phyloP scores from a whole-genome alignment of 345 rosid species.

The Brassica rapa region DNA sequence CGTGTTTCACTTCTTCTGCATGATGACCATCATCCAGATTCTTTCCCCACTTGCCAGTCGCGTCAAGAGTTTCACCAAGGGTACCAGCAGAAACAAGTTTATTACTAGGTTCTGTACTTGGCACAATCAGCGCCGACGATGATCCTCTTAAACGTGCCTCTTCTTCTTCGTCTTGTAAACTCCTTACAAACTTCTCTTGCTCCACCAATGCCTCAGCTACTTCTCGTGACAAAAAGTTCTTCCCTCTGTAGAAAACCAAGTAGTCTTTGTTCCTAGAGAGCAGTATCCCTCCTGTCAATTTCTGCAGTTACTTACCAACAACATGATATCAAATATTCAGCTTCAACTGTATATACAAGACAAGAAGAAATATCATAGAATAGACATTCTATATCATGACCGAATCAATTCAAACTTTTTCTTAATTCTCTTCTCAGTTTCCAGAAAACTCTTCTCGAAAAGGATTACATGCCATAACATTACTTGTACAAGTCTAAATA shows the following conservation, averaged over 20 bases:
- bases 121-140: constrained; percentile 56
- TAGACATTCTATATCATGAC: constrained; percentile 4
- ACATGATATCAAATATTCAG: constrained; percentile 18
- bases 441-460: background rate
- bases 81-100: constrained; percentile 71
- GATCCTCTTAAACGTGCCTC: constrained; percentile 81
- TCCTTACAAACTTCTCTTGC: constrained; percentile 67
- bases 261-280: constrained; percentile 92
- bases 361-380: background rate
- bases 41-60: constrained; percentile 78
- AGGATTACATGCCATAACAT: constrained; percentile 8
- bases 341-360: background rate
- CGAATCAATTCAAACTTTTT: background rate
- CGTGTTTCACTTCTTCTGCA: constrained; percentile 59
- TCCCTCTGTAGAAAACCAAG: constrained; percentile 94
- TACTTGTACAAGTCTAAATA: constrained; percentile 4
- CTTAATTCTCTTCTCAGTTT: background rate
- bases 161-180: constrained; percentile 88
- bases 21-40: constrained; percentile 60
- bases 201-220: constrained; percentile 73
- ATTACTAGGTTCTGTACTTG: constrained; percentile 40
- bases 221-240: constrained; percentile 73
- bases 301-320: constrained; percentile 55
- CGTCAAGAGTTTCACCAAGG: constrained; percentile 85
- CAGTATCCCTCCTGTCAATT: constrained; percentile 80